A percentile compares a stretch with the other conserved stretches of the same genome.
Conservation (phyloP, 2,329 filamentous ascomycete species). For the Colletotrichum sojae region DNA sequence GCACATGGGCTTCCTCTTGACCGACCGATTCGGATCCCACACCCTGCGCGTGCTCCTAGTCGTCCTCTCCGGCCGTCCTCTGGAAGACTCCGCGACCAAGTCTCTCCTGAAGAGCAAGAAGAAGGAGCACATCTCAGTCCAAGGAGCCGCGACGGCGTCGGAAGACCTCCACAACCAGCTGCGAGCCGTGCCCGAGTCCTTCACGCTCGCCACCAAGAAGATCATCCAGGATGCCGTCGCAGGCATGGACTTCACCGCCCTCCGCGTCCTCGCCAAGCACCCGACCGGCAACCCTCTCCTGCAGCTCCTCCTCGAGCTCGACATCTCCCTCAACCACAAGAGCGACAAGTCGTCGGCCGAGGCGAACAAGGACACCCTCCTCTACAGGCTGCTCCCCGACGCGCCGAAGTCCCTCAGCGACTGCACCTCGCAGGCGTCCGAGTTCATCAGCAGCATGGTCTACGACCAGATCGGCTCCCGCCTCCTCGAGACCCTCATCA, state of each 20-base stretch:
- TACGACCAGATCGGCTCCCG: constrained; percentile 94
- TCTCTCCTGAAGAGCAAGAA: constrained; percentile 90
- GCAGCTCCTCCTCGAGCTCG: constrained; percentile 90
- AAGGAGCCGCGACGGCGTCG: constrained; percentile 63
- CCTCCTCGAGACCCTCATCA: constrained; percentile 88
- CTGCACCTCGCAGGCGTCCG: constrained; percentile 77
- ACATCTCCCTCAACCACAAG: constrained; percentile 80
- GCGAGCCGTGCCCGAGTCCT: constrained; percentile 82
- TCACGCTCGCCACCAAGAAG: constrained; percentile 82
- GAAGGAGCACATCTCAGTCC: constrained; percentile 85
- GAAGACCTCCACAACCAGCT: constrained; percentile 52
- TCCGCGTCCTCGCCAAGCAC: constrained; percentile 88
- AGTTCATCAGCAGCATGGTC: constrained; percentile 87
- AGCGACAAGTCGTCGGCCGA: constrained; percentile 71
- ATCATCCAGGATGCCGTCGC: constrained; percentile 84
- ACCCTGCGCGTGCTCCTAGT: constrained; percentile 88
- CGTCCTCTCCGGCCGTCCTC: constrained; percentile 85
- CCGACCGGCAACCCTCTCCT: constrained; percentile 92
- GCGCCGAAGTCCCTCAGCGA: constrained; percentile 79
- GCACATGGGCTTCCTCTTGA: constrained; percentile 85
- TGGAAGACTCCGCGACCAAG: constrained; percentile 78
- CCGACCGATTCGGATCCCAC: constrained; percentile 91
- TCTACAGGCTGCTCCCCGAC: constrained; percentile 84
- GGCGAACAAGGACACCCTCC: constrained; percentile 65
- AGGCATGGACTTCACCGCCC: constrained; percentile 82